Conservation (phyloP, 2,329 filamentous ascomycete genomes). For the Dothistroma pini region DNA sequence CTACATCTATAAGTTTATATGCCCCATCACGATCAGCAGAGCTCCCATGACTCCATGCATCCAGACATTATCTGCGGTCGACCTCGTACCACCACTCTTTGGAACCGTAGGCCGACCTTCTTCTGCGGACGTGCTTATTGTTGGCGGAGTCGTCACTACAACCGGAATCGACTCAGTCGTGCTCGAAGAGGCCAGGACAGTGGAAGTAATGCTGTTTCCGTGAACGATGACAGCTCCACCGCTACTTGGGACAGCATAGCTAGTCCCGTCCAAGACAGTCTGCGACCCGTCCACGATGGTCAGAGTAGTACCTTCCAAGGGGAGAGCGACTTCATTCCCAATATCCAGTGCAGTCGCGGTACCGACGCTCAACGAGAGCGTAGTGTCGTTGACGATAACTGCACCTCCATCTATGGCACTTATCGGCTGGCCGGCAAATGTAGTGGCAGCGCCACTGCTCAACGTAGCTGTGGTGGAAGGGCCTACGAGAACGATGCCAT, state of each 20-base stretch:
- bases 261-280: not conserved
- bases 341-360: not conserved
- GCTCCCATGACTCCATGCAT: too few relatives aligned
- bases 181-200: not conserved
- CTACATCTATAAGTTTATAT: too few relatives aligned
- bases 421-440: not conserved
- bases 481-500: not conserved
- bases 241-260: not conserved
- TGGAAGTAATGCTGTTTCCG: not conserved
- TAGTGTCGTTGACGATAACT: not conserved
- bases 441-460: not conserved
- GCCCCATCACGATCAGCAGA: too few relatives aligned
- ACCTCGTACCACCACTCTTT: too few relatives aligned
- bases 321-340: not conserved
- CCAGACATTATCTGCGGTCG: too few relatives aligned
- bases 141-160: not conserved
- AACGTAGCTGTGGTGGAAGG: not conserved
- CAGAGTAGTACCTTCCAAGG: not conserved
- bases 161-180: not conserved
- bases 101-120: too few relatives aligned
- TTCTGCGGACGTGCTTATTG: not conserved
- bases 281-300: not conserved
- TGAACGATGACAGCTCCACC: not conserved
- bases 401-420: not conserved
- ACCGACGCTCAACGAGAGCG: not conserved